A percentile compares a stretch with the other conserved stretches of the same genome.
phyloP scores from a whole-genome alignment of 495 filamentous ascomycete genomes.

The Neurospora sp. region DNA sequence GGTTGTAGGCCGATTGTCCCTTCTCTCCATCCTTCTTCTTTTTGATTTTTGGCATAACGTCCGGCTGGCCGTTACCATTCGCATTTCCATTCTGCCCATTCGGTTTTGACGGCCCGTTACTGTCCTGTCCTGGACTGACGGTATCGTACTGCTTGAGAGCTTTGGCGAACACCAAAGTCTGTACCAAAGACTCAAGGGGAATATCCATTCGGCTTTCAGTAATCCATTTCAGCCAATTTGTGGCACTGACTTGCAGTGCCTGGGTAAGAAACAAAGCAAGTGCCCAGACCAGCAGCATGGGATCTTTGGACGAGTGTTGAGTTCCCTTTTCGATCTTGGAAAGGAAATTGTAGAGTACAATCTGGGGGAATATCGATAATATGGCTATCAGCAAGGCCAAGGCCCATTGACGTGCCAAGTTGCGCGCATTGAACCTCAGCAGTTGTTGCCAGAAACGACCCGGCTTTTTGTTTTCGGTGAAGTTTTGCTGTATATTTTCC shows the following conservation, averaged over 20 bases:
- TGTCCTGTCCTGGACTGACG: constrained; percentile 36
- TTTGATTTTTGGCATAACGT: not conserved
- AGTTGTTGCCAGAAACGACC: constrained; percentile 47
- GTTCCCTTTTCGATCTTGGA: constrained; percentile 41
- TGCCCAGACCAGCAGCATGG: constrained; percentile 47
- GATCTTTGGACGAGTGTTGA: constrained; percentile 15
- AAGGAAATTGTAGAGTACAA: constrained; percentile 49
- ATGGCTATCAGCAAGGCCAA: constrained; percentile 40
- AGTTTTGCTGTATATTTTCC: constrained; percentile 27
- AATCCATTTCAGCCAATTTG: constrained; percentile 49
- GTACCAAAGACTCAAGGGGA: constrained; percentile 49
- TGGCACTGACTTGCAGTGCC: constrained; percentile 37
- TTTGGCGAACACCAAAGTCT: constrained; percentile 58
- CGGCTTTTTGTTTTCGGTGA: constrained; percentile 28
- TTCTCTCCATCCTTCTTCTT: constrained; percentile 8
- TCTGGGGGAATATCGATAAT: constrained; percentile 49
- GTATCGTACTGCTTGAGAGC: constrained; percentile 59
- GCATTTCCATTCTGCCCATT: not conserved
- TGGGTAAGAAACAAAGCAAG: constrained; percentile 42
- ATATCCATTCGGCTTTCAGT: constrained; percentile 47
- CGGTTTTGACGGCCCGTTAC: not conserved
- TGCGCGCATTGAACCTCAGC: constrained; percentile 31
- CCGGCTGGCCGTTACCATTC: not conserved
- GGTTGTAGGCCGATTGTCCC: constrained; percentile 18
- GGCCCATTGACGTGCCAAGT: constrained; percentile 37